Conservation (phyloP, 1,139 yeast species). For the Entelexis sorbosivorans region DNA sequence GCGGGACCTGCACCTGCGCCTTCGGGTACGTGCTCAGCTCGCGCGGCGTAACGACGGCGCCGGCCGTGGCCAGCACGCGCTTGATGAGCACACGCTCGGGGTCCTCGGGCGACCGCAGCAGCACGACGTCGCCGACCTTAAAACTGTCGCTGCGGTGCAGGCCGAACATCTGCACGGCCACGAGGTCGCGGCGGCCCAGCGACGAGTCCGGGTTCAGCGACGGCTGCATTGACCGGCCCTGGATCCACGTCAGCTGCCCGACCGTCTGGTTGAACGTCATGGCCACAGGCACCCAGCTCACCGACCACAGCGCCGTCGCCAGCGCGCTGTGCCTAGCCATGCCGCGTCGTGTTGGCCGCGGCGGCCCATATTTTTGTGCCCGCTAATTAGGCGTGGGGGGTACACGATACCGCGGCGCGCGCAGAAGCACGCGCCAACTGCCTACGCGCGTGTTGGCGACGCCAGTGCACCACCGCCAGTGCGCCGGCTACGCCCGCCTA, state of each 20-base stretch:
- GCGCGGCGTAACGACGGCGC: slow-evolving; percentile 53
- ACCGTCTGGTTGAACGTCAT: slow-evolving; percentile 60
- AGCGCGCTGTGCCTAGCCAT: slow-evolving; percentile 4
- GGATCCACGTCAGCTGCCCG: slow-evolving; percentile 62
- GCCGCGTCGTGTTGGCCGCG: neutral
- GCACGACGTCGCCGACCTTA: slow-evolving; percentile 58
- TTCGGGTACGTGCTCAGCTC: slow-evolving; percentile 49
- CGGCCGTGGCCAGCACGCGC: slow-evolving; percentile 62
- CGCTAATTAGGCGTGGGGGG: neutral
- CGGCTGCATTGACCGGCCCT: slow-evolving; percentile 84
- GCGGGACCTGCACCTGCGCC: slow-evolving; percentile 49
- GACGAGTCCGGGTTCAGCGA: slow-evolving; percentile 64
- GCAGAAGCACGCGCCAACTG: too few relatives aligned
- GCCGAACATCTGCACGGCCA: slow-evolving; percentile 56
- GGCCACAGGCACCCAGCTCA: slow-evolving; percentile 68
- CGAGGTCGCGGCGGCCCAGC: slow-evolving; percentile 46
- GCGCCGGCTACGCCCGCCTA: too few relatives aligned
- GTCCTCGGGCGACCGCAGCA: slow-evolving; percentile 66
- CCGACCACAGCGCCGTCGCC: slow-evolving; percentile 20
- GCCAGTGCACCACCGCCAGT: too few relatives aligned
- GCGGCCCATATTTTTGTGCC: neutral
- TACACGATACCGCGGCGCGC: neutral
- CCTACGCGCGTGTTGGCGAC: too few relatives aligned
- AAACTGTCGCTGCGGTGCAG: slow-evolving; percentile 40
- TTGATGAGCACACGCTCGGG: slow-evolving; percentile 67